phyloP scores from a whole-genome alignment of 2,329 filamentous ascomycete genomes.

The Conoideocrella luteorostrata region DNA sequence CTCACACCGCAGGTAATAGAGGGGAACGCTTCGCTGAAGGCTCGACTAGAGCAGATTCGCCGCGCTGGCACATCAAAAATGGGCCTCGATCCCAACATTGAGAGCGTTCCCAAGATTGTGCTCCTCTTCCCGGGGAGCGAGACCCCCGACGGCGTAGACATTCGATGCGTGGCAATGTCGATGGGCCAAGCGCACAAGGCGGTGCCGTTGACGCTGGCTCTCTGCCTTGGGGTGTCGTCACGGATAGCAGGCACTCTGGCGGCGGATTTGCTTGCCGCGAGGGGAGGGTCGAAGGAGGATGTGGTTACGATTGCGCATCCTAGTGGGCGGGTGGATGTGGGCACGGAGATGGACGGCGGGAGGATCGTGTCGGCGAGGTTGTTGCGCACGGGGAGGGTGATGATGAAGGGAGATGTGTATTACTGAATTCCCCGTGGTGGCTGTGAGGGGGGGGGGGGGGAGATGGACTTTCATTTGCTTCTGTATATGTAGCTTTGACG shows the following conservation, averaged over 20 bases:
- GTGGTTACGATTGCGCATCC: constrained; percentile 40
- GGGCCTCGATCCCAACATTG: constrained; percentile 43
- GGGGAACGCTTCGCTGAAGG: constrained; percentile 33
- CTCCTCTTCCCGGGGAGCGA: constrained; percentile 32
- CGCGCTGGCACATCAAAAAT: constrained; percentile 51
- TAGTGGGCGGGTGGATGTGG: constrained; percentile 39
- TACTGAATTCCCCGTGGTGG: constrained; percentile 22
- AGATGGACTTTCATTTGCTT: too few relatives aligned
- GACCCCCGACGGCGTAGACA: constrained; percentile 23
- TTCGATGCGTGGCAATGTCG: constrained; percentile 43
- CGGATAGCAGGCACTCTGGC: constrained; percentile 38
- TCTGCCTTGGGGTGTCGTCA: constrained; percentile 44
- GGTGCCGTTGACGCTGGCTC: constrained; percentile 47
- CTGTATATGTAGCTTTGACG: too few relatives aligned
- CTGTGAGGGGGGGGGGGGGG: too few relatives aligned
- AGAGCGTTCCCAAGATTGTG: constrained; percentile 57
- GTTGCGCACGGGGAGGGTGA: constrained; percentile 38
- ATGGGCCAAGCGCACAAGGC: constrained; percentile 52
- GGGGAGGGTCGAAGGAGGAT: constrained; percentile 8
- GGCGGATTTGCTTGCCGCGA: constrained; percentile 19
- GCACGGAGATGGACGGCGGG: constrained; percentile 32
- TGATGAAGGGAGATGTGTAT: constrained; percentile 44
- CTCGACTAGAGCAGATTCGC: constrained; percentile 49
- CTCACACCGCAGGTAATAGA: constrained; percentile 50
- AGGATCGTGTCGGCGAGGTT: constrained; percentile 37